phyloP scores from a whole-genome alignment of 2,329 filamentous ascomycete species.

The Balansia obtecta region DNA sequence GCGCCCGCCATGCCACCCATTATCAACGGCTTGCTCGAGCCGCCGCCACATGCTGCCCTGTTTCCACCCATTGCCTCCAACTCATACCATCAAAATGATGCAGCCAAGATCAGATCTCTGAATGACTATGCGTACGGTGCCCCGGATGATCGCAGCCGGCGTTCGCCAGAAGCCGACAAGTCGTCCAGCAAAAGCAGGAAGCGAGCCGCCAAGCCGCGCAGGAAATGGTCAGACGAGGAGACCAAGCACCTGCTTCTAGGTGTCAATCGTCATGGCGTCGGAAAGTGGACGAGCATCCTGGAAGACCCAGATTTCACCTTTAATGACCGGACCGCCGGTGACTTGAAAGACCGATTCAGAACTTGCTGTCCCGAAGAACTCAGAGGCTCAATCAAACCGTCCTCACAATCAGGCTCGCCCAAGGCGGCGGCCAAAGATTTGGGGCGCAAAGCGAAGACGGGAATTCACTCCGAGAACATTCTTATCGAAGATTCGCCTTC shows the following conservation, averaged over 20 bases:
- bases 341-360: slow-evolving; percentile 53
- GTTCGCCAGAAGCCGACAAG: slow-evolving; percentile 20
- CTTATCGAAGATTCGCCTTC: slow-evolving; percentile 30
- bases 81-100: slow-evolving; percentile 38
- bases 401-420: slow-evolving; percentile 12
- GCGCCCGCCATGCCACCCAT: slow-evolving; percentile 47
- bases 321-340: slow-evolving; percentile 47
- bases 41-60: slow-evolving; percentile 46
- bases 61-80: slow-evolving; percentile 50
- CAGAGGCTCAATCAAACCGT: slow-evolving; percentile 26
- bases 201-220: slow-evolving; percentile 42
- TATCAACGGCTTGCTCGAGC: slow-evolving; percentile 51
- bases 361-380: slow-evolving; percentile 54
- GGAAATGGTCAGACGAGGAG: slow-evolving; percentile 54
- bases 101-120: slow-evolving; percentile 27
- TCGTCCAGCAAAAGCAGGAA: slow-evolving; percentile 31
- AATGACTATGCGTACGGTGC: slow-evolving; percentile 27
- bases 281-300: slow-evolving; percentile 52
- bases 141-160: slow-evolving; percentile 14
- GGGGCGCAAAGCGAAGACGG: slow-evolving; percentile 31
- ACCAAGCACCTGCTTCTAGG: slow-evolving; percentile 50
- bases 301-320: slow-evolving; percentile 49
- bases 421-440: slow-evolving; percentile 13
- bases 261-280: slow-evolving; percentile 49
- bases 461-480: slow-evolving; percentile 42